Evolutionary conservation across 1,139 yeast species (phyloP), one percentile per base, ranked within the genome.

Genomic region (Taphrina confusa): DNA sequence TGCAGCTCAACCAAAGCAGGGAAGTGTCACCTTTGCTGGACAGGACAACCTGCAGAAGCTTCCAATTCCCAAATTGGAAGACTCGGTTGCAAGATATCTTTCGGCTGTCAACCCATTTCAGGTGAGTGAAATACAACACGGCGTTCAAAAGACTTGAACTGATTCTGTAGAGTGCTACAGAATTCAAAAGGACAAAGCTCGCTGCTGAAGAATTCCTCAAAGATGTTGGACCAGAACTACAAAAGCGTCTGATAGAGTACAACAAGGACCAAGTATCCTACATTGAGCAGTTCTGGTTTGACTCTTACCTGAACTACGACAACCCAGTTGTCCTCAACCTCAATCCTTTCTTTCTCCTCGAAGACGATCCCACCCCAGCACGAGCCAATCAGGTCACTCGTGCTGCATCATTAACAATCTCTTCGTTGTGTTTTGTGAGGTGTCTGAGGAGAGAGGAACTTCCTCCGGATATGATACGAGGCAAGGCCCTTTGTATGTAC

Each of bases 281-380:
- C 72, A 89, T 89, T 65, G 96, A 89, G 72, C 95, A 89, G 71
- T 89, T 89, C 71, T 89, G 96, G 96, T 88, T 83, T 71, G 96
- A 89, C 70, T 82, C 95, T 1, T 89, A 89, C 72, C 77, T 89
- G 65, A 84, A 84, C 71, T 87, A 87, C 71, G 96, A 89, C 72
- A 85, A 89, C 25, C 95, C 76, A 1, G 95, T 89, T 54, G 96
- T 89, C 28, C 78, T 89, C 64, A 89, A 89, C 72, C 79, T 89
- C 67, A 89, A 89, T 69, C 96, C 96, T 0, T 89, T 87, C 70
- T 88, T 89, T 71, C 79, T 88, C 65, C 78, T 89, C 64, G 95
- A 89, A 72, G 96, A 89, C 70, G 96, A 89, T 68, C 95, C 96
- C 0, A 88, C 92, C 61, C 89, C 91, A 50, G 86, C 83, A 66